Evolutionary conservation across 2,329 filamentous ascomycete species (phyloP).

Genomic region (Talaromyces sp.): DNA sequence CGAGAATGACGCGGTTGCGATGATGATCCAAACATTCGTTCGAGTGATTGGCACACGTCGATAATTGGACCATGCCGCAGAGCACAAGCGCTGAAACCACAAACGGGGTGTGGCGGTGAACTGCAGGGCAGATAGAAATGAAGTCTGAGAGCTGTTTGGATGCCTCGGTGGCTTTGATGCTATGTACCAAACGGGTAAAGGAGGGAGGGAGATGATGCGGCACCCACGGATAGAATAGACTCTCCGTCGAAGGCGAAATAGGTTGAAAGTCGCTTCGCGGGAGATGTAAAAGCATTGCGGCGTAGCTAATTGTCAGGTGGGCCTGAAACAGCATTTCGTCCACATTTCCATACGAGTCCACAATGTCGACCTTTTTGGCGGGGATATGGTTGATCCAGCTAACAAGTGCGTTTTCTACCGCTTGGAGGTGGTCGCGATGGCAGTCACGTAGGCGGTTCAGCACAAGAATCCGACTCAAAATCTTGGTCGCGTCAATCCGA

Average conservation of each 20-base stretch:
- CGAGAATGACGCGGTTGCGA: constrained; percentile 31
- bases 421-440: constrained; percentile 53
- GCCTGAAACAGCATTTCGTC: constrained; percentile 57
- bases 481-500: constrained; percentile 71
- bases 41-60: constrained; percentile 28
- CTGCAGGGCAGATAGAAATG: constrained; percentile 28
- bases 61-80: constrained; percentile 32
- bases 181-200: constrained; percentile 29
- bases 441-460: constrained; percentile 33
- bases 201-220: constrained; percentile 26
- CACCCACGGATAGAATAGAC: constrained; percentile 23
- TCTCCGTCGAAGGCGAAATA: constrained; percentile 20
- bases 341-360: constrained; percentile 64
- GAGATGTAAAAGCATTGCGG: constrained; percentile 68
- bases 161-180: constrained; percentile 32
- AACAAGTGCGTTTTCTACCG: constrained; percentile 52
- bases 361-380: constrained; percentile 60
- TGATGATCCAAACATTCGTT: constrained; percentile 36
- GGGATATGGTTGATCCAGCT: constrained; percentile 80
- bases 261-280: constrained; percentile 62
- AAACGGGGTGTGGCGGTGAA: constrained; percentile 29
- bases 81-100: constrained; percentile 20
- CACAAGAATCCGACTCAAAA: constrained; percentile 67
- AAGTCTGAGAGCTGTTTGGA: constrained; percentile 28
- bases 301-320: constrained; percentile 36